phyloP scores from a whole-genome alignment of 1,284 basidiomycete genomes.

The Wallemia ichthyophaga region DNA sequence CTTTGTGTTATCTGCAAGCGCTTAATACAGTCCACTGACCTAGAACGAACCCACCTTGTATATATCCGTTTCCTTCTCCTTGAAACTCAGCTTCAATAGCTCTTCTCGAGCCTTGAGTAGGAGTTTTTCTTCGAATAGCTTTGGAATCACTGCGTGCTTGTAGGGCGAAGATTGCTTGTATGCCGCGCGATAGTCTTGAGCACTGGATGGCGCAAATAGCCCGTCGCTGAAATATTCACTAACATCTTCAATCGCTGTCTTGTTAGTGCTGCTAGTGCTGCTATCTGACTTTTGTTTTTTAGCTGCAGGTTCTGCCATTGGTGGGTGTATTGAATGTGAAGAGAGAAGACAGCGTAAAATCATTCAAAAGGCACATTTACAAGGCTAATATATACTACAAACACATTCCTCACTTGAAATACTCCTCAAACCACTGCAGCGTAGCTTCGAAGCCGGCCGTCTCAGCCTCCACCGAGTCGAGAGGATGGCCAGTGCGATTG shows the following conservation, averaged over 20 bases:
- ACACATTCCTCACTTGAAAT: background rate
- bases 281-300: background rate
- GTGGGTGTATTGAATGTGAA: background rate
- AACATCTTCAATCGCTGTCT: background rate
- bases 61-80: conserved; percentile 94
- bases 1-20: conserved; percentile 62
- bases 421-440: conserved; percentile 1
- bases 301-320: background rate
- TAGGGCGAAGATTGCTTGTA: conserved; percentile 40
- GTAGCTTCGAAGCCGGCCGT: background rate
- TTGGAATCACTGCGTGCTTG: conserved; percentile 52
- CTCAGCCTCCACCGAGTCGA: background rate
- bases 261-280: no score
- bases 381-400: no score
- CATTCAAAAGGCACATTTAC: no score
- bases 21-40: background rate
- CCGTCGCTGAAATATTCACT: background rate
- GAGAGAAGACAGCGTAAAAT: background rate
- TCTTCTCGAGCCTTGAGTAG: conserved; percentile 46
- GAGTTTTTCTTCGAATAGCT: conserved; percentile 57
- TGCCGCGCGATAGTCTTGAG: conserved; percentile 6
- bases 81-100: conserved; percentile 46
- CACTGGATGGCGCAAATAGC: background rate
- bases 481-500: background rate
- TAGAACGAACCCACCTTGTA: conserved; percentile 38